These are phyloP conservation scores for Sarocladium kiliense DNA, from an alignment of 2,329 filamentous ascomycete genomes.

Conservation along the genomic window DNA sequence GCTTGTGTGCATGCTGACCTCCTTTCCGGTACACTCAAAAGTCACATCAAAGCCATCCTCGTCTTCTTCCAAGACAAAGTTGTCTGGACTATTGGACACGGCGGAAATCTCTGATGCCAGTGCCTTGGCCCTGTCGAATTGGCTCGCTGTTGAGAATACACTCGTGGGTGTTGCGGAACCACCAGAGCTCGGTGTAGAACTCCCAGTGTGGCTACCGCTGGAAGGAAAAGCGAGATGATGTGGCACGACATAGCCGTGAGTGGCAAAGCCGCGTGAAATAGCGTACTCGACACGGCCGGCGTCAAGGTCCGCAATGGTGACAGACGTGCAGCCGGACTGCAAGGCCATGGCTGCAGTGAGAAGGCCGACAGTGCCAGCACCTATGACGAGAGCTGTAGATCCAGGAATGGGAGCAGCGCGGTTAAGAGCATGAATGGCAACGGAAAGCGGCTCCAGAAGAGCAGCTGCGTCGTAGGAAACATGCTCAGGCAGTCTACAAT, in stretches of 20 bases:
- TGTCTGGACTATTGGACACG: conserved; percentile 24
- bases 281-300: conserved; percentile 56
- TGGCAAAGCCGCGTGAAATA: conserved; percentile 52
- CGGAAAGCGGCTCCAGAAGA: conserved; percentile 56
- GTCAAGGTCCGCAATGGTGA: conserved; percentile 58
- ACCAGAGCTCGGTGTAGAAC: conserved; percentile 37
- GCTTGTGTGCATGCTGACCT: conserved; percentile 68
- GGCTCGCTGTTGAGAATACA: conserved; percentile 40
- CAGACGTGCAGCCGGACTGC: conserved; percentile 52
- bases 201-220: conserved; percentile 38
- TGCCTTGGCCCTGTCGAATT: conserved; percentile 45
- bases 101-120: conserved; percentile 46
- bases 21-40: conserved; percentile 75
- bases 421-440: conserved; percentile 57
- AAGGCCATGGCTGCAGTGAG: conserved; percentile 59
- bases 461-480: conserved; percentile 56
- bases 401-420: conserved; percentile 46
- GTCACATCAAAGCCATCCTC: conserved; percentile 64
- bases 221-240: conserved; percentile 36
- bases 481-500: conserved; percentile 50
- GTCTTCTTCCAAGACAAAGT: conserved; percentile 45
- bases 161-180: conserved; percentile 37
- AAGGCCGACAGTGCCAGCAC: conserved; percentile 58
- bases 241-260: conserved; percentile 51
- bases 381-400: conserved; percentile 57